These are phyloP conservation scores for Medicago lupulina DNA, from an alignment of 306 rosid genomes.

Conservation along the genomic window DNA sequence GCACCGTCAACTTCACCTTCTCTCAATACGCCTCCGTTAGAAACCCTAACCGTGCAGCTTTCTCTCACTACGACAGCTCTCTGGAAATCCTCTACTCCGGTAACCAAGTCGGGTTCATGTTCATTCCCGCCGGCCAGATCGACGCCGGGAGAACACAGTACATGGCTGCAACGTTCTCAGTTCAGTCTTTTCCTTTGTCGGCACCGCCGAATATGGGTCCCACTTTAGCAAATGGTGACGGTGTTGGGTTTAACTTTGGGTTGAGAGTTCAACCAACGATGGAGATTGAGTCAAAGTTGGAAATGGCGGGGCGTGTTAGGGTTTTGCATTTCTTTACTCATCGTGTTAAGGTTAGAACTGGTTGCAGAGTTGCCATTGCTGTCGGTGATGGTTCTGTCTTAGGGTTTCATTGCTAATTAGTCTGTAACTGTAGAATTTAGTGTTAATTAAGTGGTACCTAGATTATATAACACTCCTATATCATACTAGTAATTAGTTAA, in stretches of 20 bases:
- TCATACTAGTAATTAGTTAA: conserved; percentile 21
- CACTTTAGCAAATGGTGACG: conserved; percentile 43
- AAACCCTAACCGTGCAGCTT: conserved; percentile 84
- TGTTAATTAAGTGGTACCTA: background rate
- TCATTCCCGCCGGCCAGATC: conserved; percentile 93
- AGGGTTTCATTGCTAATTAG: conserved; percentile 76
- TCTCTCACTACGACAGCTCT: conserved; percentile 86
- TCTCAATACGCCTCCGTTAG: conserved; percentile 77
- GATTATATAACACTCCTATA: conserved; percentile 14
- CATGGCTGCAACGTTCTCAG: conserved; percentile 92
- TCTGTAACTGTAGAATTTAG: conserved; percentile 34
- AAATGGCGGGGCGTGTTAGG: conserved; percentile 87
- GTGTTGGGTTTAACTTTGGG: conserved; percentile 48
- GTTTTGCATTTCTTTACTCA: conserved; percentile 86
- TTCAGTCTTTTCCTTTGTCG: conserved; percentile 70
- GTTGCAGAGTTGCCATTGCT: conserved; percentile 72
- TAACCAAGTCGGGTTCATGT: conserved; percentile 87
- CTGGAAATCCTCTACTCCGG: conserved; percentile 89
- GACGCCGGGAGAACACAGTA: conserved; percentile 78
- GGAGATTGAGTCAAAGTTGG: conserved; percentile 84
- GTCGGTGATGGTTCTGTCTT: conserved; percentile 85
- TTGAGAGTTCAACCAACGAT: conserved; percentile 58
- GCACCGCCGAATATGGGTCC: conserved; percentile 56
- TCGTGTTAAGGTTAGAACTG: conserved; percentile 63
- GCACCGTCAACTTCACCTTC: conserved; percentile 88